Evolutionary conservation across 176 grass and related monocot genomes (phyloP).

Genomic region (Typha latifolia): DNA sequence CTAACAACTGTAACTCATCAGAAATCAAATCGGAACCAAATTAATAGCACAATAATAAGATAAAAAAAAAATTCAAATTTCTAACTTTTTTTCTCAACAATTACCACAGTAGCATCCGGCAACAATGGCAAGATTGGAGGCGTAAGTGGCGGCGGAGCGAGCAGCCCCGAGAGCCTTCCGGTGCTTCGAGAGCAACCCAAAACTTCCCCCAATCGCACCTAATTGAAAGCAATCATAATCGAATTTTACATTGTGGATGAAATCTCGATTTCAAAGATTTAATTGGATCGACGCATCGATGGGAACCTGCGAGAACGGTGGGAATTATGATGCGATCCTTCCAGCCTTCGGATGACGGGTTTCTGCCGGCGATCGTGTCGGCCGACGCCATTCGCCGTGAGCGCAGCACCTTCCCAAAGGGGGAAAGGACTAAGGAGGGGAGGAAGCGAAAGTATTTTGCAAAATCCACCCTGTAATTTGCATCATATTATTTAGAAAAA

Average conservation of each 20-base stretch:
- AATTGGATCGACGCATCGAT: neutral
- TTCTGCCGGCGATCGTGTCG: neutral
- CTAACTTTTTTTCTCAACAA: no score
- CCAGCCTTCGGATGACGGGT: slow-evolving; percentile 27
- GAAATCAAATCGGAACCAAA: no score
- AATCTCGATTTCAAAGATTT: neutral
- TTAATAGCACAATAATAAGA: no score
- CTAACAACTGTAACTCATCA: no score
- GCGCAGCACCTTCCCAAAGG: neutral
- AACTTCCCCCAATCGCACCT: slow-evolving; percentile 52
- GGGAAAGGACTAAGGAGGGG: neutral
- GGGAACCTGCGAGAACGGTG: slow-evolving; percentile 32
- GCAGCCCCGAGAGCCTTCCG: slow-evolving; percentile 39
- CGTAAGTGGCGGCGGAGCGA: slow-evolving; percentile 36
- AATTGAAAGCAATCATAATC: slow-evolving; percentile 4
- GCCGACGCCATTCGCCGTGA: neutral
- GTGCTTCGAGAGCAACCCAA: slow-evolving; percentile 50
- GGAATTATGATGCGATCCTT: slow-evolving; percentile 64
- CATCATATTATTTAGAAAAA: no score
- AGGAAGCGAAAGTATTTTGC: no score
- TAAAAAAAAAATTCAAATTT: no score
- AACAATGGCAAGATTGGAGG: slow-evolving; percentile 50
- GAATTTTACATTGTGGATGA: neutral
- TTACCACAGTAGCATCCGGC: slow-evolving; percentile 74
- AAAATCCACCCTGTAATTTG: no score